phyloP scores from a whole-genome alignment of 106 monocot species.

The Dendrobium catenatum region DNA sequence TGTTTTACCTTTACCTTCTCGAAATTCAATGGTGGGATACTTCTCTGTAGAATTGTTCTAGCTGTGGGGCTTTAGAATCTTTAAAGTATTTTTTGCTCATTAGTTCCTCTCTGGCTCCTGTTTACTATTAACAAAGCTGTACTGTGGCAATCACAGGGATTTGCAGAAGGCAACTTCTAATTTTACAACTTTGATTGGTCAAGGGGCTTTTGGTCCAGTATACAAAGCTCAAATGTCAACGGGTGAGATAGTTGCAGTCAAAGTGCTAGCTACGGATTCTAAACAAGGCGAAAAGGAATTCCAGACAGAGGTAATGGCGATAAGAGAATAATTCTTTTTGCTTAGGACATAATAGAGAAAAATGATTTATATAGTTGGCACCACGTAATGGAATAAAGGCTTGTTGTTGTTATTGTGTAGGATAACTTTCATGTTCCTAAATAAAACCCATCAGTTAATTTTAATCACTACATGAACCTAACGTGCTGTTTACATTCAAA shows the following conservation, averaged over 20 bases:
- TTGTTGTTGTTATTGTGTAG: not conserved
- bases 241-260: constrained; percentile 92
- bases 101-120: not conserved
- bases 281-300: constrained; percentile 95
- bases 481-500: not conserved
- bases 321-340: not conserved
- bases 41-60: too few relatives aligned
- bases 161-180: constrained; percentile 83
- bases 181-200: constrained; percentile 86
- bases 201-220: constrained; percentile 95
- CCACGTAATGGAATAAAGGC: too few relatives aligned
- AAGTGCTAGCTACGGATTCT: constrained; percentile 79
- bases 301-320: constrained; percentile 63
- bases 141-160: constrained; percentile 43
- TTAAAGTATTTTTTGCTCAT: not conserved
- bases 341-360: not conserved
- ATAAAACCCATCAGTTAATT: not conserved
- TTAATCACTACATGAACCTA: not conserved
- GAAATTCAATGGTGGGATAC: not conserved
- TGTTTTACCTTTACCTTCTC: not conserved
- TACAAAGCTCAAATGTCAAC: constrained; percentile 90
- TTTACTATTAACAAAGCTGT: not conserved
- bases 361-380: too few relatives aligned
- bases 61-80: not conserved
- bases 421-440: not conserved